Percentiles rank a stretch among this genome's conserved stretches.
Conservation (phyloP, 2,329 filamentous ascomycete species). For the Fusarium zealandicum region DNA sequence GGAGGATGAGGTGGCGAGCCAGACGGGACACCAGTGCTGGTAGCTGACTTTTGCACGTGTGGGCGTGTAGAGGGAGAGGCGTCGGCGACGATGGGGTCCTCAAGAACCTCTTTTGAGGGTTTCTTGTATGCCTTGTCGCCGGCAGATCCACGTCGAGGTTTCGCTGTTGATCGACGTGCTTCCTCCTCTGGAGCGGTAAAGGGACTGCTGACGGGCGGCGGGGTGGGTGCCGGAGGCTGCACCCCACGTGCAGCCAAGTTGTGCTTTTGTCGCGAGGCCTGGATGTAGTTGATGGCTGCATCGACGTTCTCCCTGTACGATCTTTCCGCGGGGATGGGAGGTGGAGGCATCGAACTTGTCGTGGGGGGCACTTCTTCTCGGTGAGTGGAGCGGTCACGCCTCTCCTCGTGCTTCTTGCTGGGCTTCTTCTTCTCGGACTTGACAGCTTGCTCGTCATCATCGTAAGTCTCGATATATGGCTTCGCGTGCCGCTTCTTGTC, state of each 20-base stretch:
- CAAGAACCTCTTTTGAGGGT: conserved; percentile 44
- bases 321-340: conserved; percentile 30
- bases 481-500: conserved; percentile 48
- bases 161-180: conserved; percentile 45
- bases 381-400: conserved; percentile 46
- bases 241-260: conserved; percentile 35
- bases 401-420: conserved; percentile 50
- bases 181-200: conserved; percentile 45
- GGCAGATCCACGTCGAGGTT: conserved; percentile 46
- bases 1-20: conserved; percentile 47
- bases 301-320: conserved; percentile 24
- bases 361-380: conserved; percentile 42
- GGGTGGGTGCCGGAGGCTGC: conserved; percentile 48
- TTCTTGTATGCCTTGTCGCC: conserved; percentile 45
- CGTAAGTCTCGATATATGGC: conserved; percentile 47
- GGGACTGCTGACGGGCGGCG: conserved; percentile 44
- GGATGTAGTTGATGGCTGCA: conserved; percentile 43
- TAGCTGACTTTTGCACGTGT: conserved; percentile 40
- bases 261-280: conserved; percentile 43
- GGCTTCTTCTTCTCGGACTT: conserved; percentile 50
- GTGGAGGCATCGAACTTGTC: conserved; percentile 30
- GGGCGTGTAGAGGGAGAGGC: conserved; percentile 44
- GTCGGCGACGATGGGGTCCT: conserved; percentile 42
- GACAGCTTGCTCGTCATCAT: conserved; percentile 40
- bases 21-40: conserved; percentile 36